Evolutionary conservation across 2,329 filamentous ascomycete species (phyloP), one percentile per base, ranked within the genome.

Genomic region (Ascosphaera apis): DNA sequence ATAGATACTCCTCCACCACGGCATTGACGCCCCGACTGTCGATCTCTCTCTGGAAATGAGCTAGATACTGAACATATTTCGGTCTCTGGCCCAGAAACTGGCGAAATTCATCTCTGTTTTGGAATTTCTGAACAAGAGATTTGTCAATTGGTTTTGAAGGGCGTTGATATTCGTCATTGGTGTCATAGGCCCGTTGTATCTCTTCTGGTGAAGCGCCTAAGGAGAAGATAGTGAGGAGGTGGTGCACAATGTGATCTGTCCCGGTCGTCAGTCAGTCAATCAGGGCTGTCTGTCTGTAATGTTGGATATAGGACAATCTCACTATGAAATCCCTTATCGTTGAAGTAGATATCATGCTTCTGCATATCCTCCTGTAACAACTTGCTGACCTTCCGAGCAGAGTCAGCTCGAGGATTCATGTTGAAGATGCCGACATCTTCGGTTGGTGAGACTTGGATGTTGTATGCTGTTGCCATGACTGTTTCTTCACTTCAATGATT

Each of bases 311-410:
- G 2, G 4, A 8, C 12, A 3, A 13, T 44, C 48, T 25, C 41
- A 59, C 56, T 80, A 48, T 93, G 84, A 42, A 77, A 91, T 0
- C 76, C 76, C 1, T 53, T 48, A 0, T 65, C 40, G 41, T 88
- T 91, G 62, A 83, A 91, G 56, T 76, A 91, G 39, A 83, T 75
- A 48, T 91, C 78, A 45, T 83, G 69, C 23, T 56, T 57, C 18
- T 66, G 67, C 43, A 88, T 65, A 47, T 92, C 83, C 39, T 72
- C 59, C 49, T 91, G 79, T 13, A 93, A 57, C 3, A 91, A 55
- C 42, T 77, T 61, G 3, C 72, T 75, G 1, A 67, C 63, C 40
- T 61, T 72, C 28, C 60, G 56, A 0, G 81, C 77, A 0, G 72
- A 65, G 23, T 71, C 69, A 2, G 66, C 54, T 2, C 59, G 66